A percentile compares a stretch with the other conserved stretches of the same genome.
Evolutionary conservation across 1,284 basidiomycete genomes (phyloP).

Genomic region (Ustilago trichophora): DNA sequence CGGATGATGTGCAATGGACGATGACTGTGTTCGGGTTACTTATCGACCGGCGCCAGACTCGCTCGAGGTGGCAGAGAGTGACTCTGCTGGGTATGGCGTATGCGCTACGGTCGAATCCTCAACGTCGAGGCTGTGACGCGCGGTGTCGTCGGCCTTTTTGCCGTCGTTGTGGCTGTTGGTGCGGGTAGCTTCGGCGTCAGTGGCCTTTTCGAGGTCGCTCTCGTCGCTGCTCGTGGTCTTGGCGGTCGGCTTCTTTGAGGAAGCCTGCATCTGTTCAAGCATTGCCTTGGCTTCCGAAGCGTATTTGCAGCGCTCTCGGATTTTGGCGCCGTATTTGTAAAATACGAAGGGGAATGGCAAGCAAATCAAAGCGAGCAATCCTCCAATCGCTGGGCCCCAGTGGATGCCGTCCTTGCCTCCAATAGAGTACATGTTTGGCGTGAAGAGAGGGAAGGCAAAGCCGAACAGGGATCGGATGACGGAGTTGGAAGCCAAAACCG

Average conservation of each 20-base stretch:
- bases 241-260: background rate
- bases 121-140: slow-evolving; percentile 6
- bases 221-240: slow-evolving; percentile 1
- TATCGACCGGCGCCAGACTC: slow-evolving; percentile 1
- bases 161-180: slow-evolving; percentile 3
- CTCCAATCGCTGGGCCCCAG: slow-evolving; percentile 79
- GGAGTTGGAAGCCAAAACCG: slow-evolving; percentile 74
- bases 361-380: slow-evolving; percentile 75
- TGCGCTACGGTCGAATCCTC: slow-evolving; percentile 8
- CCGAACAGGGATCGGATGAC: slow-evolving; percentile 76
- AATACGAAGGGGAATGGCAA: slow-evolving; percentile 74
- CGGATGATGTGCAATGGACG: background rate
- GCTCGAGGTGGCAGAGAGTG: background rate
- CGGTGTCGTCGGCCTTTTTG: slow-evolving; percentile 4
- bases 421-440: slow-evolving; percentile 69
- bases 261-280: slow-evolving; percentile 36
- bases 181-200: slow-evolving; percentile 1
- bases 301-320: slow-evolving; percentile 69
- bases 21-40: no score
- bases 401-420: slow-evolving; percentile 73
- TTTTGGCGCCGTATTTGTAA: slow-evolving; percentile 69
- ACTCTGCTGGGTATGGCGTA: slow-evolving; percentile 8
- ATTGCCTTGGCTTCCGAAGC: slow-evolving; percentile 34
- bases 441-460: slow-evolving; percentile 71
- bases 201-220: slow-evolving; percentile 23